Evolutionary conservation across 352 stramenopile species (phyloP), one percentile per base, ranked within the genome.

Genomic region (Pythium brachiatum): DNA sequence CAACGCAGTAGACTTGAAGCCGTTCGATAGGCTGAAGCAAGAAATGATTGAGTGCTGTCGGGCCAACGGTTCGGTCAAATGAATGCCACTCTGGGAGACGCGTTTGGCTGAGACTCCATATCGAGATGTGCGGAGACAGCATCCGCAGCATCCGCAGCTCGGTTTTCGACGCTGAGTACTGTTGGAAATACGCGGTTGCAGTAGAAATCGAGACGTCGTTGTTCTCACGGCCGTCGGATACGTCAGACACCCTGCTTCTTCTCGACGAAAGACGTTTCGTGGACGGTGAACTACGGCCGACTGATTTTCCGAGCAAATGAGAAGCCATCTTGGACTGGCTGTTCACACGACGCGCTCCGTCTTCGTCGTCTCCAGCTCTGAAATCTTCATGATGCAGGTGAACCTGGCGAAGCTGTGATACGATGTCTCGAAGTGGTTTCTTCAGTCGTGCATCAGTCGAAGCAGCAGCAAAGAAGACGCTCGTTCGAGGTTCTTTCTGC

Each of bases 1-100:
- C 43, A 3, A 31, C 44, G 39, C 57, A 65, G 54, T 74, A 74
- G 21, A 70, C 29, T 46, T 75, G 64, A 20, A 72, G 36, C 0
- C 71, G 57, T 44, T 78, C 68, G 26, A 78, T 59, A 0, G 67
- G 71, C 36, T 78, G 71, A 1, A 78, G 27, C 3, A 78, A 60
- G n/a, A 78, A 78, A 38, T 78, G 68, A 32, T 68, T 78, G 13
- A 78, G 52, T 9, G 60, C 68, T 9, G 58, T 72, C 32, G 60
- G 60, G 3, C 63, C 68, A 1, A 65, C 48, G 52, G 68, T 68
- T 18, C 39, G 39, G 1, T 60, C 23, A 25, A 68, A 66, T 18
- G 53, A 64, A 27, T 67, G 65, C 70, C 66, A 76, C 23, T 60
- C n/a, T 6, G 68, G 68, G 20, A 56, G 21, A 1, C 68, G 58